A percentile compares a stretch with the other conserved stretches of the same genome.
Conservation (phyloP, 345 rosid genomes). For the Fremontodendron californicum region DNA sequence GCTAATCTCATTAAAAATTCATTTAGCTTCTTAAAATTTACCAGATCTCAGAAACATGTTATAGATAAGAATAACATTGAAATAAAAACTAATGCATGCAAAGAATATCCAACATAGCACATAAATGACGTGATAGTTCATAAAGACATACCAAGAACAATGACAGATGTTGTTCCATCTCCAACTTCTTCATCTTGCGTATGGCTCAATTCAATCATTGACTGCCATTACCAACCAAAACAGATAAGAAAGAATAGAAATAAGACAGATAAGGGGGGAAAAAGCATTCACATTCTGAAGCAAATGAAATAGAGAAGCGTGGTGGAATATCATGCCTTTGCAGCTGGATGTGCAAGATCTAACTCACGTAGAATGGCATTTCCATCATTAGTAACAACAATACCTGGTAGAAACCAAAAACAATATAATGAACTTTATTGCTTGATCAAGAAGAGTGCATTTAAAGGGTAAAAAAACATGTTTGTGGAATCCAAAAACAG, state of each 20-base stretch:
- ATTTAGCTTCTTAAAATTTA: not conserved
- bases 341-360: conserved; percentile 93
- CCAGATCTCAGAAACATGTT: not conserved
- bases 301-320: not conserved
- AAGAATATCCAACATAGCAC: not conserved
- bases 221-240: conserved; percentile 37
- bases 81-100: not conserved
- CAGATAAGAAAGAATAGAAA: not conserved
- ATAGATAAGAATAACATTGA: not conserved
- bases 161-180: conserved; percentile 97
- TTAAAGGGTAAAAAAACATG: not conserved
- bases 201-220: conserved; percentile 93
- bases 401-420: conserved; percentile 45
- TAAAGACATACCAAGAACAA: conserved; percentile 64
- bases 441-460: not conserved
- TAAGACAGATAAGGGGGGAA: not conserved
- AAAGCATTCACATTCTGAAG: too few species aligned
- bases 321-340: conserved; percentile 49
- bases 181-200: conserved; percentile 98
- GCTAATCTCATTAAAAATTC: not conserved
- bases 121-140: not conserved
- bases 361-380: conserved; percentile 84
- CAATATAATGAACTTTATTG: not conserved
- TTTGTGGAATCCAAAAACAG: not conserved
- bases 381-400: conserved; percentile 92